Base-by-base conservation (phyloP, 345 rosid species). In the Acer campestre region DNA sequence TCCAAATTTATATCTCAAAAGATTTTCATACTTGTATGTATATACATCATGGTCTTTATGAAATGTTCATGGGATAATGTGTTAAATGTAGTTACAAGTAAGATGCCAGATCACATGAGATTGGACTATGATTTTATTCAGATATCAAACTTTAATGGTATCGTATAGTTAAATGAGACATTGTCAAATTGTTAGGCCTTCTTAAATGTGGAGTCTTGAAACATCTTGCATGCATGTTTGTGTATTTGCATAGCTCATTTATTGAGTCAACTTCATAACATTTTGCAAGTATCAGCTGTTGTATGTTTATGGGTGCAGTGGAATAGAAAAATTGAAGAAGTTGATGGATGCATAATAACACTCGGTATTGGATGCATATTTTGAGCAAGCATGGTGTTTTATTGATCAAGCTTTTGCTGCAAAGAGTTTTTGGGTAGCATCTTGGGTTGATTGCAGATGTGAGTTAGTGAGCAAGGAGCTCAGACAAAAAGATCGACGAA, bases 261-360 rank as follows among this genome's bases (percentile, higher is more conserved):
- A 4, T 25, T 4, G 11, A 42, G 7, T 23, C 4, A 1, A 44
- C n/a, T 35, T 27, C 35, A 35, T 49, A n/a, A 49, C 13, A 7
- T 35, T 35, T 75, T 6, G 8, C 6, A 58, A 68, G n/a, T 56
- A 14, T 56, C 6, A 16, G 38, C n/a, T 2, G 38, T 71, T 64
- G 49, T 59, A 12, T 46, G 58, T 51, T 77, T 68, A 3, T 75
- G 35, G 51, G 27, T 81, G 83, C 93, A 91, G 92, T 69, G 83
- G 51, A 70, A 75, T 85, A 49, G 79, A 86, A 68, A 89, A 58
- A 73, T 59, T 89, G 74, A 80, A 86, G 76, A 79, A 84, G 75
- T 38, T 88, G 78, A 70, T 86, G 78, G 81, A 76, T 7, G 20
- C 38, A 65, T 31, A 63, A 62, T 46, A 58, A 12, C 75, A 64